Evolutionary conservation across 176 grass and related monocot species (phyloP).

Genomic region (Cenchrus purpureus): DNA sequence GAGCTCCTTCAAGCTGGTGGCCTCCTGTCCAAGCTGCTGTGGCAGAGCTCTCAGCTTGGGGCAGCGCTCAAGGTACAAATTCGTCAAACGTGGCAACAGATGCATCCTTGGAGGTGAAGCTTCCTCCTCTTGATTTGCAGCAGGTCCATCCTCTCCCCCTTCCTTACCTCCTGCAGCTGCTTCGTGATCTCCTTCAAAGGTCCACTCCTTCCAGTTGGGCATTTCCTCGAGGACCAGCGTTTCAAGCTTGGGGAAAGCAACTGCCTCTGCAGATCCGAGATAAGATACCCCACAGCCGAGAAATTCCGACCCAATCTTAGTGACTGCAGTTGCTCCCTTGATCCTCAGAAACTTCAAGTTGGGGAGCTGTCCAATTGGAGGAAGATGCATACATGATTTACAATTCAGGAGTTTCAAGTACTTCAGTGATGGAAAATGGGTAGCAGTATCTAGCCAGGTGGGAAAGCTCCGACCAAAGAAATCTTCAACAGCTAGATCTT

Average conservation of each 20-base stretch:
- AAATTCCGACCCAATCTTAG: conserved; percentile 36
- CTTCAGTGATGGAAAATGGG: background rate
- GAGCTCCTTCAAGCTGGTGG: background rate
- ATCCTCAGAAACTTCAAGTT: conserved; percentile 36
- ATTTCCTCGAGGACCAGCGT: background rate
- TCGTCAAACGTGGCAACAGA: background rate
- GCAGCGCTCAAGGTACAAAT: background rate
- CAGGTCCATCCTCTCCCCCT: background rate
- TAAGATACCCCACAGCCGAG: background rate
- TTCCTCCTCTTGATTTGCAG: background rate
- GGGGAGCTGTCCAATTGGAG: conserved; percentile 28
- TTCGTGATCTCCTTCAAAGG: background rate
- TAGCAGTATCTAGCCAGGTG: background rate
- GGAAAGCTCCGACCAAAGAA: conserved; percentile 32
- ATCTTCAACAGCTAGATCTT: background rate
- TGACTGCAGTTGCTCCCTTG: background rate
- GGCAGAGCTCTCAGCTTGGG: conserved; percentile 44
- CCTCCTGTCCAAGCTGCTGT: background rate
- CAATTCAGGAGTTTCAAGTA: background rate
- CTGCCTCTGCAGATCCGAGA: background rate
- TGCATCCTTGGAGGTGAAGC: background rate
- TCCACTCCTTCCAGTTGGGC: conserved; percentile 51
- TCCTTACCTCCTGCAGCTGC: background rate
- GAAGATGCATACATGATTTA: conserved; percentile 8
- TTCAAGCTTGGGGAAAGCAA: conserved; percentile 43